These are phyloP conservation scores for Acanthamoeba lenticulata DNA, from an alignment of 208 protist species.

Conservation along the genomic window DNA sequence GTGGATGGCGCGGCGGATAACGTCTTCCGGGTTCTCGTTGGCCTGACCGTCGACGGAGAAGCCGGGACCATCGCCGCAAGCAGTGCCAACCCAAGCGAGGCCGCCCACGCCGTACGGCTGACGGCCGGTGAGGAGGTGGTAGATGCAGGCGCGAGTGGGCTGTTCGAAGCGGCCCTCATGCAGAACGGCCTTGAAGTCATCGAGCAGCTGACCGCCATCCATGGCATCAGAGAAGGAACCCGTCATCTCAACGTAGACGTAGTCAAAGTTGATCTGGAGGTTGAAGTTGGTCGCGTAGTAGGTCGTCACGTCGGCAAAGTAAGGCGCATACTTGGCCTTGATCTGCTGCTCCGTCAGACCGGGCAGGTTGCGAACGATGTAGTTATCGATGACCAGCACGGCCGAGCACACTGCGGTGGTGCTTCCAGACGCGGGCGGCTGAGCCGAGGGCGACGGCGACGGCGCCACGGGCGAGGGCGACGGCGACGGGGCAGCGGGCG, in stretches of 20 bases:
- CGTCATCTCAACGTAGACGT: not conserved
- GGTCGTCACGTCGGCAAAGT: constrained; percentile 29
- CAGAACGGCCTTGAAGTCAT: not conserved
- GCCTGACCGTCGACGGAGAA: not conserved
- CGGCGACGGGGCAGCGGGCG: not conserved
- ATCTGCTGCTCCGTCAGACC: not conserved
- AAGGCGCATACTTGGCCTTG: constrained; percentile 21
- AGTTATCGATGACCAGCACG: constrained; percentile 46
- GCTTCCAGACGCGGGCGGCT: not conserved
- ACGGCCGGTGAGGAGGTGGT: constrained; percentile 30
- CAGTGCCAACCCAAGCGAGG: not conserved
- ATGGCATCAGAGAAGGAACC: not conserved
- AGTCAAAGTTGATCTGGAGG: not conserved
- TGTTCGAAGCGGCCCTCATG: not conserved
- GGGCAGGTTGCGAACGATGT: constrained; percentile 41
- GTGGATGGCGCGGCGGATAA: constrained; percentile 35
- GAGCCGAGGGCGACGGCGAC: not conserved
- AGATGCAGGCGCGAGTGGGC: not conserved
- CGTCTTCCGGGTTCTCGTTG: constrained; percentile 2
- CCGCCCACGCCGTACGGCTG: constrained; percentile 24
- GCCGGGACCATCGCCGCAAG: not conserved
- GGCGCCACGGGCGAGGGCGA: not conserved
- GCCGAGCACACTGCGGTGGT: not conserved
- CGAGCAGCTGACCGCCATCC: not conserved
- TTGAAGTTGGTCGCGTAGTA: constrained; percentile 12